phyloP scores from a whole-genome alignment of 345 rosid species.

The Syzygium grande region DNA sequence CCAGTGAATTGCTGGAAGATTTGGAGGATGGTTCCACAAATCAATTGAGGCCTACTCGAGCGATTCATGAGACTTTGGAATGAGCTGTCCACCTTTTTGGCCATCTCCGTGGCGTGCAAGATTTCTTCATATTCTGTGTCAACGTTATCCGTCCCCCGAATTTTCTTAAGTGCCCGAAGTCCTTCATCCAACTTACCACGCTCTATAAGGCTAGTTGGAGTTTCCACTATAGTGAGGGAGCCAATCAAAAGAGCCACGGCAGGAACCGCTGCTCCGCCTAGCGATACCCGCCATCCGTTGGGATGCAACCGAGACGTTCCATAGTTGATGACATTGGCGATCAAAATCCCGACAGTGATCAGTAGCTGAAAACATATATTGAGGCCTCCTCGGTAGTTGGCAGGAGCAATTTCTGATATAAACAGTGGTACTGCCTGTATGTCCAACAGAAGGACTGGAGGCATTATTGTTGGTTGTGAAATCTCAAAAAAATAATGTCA shows the following conservation, averaged over 20 bases:
- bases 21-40: slow-evolving; percentile 20
- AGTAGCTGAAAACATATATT: slow-evolving; percentile 61
- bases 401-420: slow-evolving; percentile 73
- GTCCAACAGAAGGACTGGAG: not conserved
- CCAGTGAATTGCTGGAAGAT: slow-evolving; percentile 39
- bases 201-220: slow-evolving; percentile 61
- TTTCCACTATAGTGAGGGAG: slow-evolving; percentile 39
- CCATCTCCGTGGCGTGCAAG: slow-evolving; percentile 18
- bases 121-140: slow-evolving; percentile 23
- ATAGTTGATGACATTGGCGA: slow-evolving; percentile 44
- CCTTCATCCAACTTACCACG: slow-evolving; percentile 37
- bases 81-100: slow-evolving; percentile 27
- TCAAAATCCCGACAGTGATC: slow-evolving; percentile 57
- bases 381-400: slow-evolving; percentile 55
- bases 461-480: not conserved
- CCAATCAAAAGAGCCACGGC: slow-evolving; percentile 36
- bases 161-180: slow-evolving; percentile 22
- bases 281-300: slow-evolving; percentile 32
- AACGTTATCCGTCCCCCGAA: slow-evolving; percentile 23
- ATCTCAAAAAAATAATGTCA: not conserved
- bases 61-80: slow-evolving; percentile 28
- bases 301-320: slow-evolving; percentile 12
- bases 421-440: slow-evolving; percentile 68
- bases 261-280: slow-evolving; percentile 29
- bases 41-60: slow-evolving; percentile 20